Evolutionary conservation across 2,329 filamentous ascomycete genomes (phyloP), one percentile per base, ranked within the genome.

Genomic region (Cercospora beticola): DNA sequence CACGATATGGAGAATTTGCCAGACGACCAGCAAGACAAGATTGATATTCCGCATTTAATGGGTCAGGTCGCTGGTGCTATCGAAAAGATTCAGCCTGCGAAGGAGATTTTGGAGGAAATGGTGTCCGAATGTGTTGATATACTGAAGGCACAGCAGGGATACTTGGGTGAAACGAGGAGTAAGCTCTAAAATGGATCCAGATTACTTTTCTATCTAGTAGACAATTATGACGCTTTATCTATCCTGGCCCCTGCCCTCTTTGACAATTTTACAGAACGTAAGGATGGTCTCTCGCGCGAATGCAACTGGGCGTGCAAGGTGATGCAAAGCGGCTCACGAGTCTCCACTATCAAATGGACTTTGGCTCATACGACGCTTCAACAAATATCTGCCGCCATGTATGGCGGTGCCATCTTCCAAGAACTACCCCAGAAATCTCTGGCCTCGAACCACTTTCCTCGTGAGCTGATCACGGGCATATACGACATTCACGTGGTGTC

Each of bases 31-130:
- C 91, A 90, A 0, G 90, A 89, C 65, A 93, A 97, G 49, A 83
- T 97, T 12, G 94, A 97, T 76, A 83, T 91, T 66, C 94, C 94
- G 12, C 93, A 94, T 80, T 78, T 97, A 76, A 97, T 97, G 94
- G 94, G 94, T 0, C 93, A 97, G 82, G 94, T 97, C 8, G 92
- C 93, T 0, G 94, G 91, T 1, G 86, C 89, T 0, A 92, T 97
- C 67, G 80, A 83, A 36, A 88, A 90, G 73, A 87, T 97, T 68
- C 89, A 95, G 83, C 93, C 94, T 0, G 94, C 94, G 0, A 86
- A 83, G 58, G 86, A 90, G 72, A 97, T 98, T 82, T 89, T 98
- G n/a, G 86, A 89, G 69, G 93, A 96, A 73, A 97, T 98, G 93
- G 92, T 97, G 9, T 81, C 82, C 21, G 89, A 94, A 78, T 92